phyloP scores from a whole-genome alignment of 1,284 basidiomycete species.

The Pyrrhoderma noxium region DNA sequence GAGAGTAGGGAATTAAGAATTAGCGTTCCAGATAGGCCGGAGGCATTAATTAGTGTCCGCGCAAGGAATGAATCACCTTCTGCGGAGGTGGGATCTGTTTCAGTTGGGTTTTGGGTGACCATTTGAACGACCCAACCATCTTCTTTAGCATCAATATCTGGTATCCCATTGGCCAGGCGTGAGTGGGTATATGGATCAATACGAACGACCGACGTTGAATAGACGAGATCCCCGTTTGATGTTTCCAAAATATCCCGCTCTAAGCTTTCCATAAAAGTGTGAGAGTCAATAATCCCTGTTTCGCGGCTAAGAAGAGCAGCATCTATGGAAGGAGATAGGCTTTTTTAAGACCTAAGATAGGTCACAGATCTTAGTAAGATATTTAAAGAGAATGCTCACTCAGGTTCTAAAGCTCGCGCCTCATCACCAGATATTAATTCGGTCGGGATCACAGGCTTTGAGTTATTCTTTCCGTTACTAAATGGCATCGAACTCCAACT shows the following conservation, averaged over 20 bases:
- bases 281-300: conserved; percentile 91
- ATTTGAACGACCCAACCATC: conserved; percentile 71
- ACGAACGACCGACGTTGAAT: conserved; percentile 82
- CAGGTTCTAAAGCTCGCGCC: conserved; percentile 75
- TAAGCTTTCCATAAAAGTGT: conserved; percentile 72
- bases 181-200: conserved; percentile 51
- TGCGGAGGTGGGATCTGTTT: conserved; percentile 30
- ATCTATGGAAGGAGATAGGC: conserved; percentile 58
- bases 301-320: conserved; percentile 77
- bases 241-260: conserved; percentile 73
- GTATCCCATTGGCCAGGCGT: conserved; percentile 22
- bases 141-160: conserved; percentile 29
- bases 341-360: too few species aligned
- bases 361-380: too few species aligned
- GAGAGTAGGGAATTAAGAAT: conserved; percentile 69
- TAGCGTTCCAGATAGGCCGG: conserved; percentile 72
- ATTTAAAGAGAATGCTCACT: conserved; percentile 23
- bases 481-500: conserved; percentile 41
- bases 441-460: conserved; percentile 46
- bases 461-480: conserved; percentile 5
- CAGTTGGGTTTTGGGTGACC: conserved; percentile 39
- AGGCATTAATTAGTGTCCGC: conserved; percentile 79
- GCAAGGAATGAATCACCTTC: conserved; percentile 68
- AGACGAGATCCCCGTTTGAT: conserved; percentile 69
- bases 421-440: conserved; percentile 66